Evolutionary conservation across 2,329 filamentous ascomycete genomes (phyloP).

Genomic region (Clarireedia homoeocarpa): DNA sequence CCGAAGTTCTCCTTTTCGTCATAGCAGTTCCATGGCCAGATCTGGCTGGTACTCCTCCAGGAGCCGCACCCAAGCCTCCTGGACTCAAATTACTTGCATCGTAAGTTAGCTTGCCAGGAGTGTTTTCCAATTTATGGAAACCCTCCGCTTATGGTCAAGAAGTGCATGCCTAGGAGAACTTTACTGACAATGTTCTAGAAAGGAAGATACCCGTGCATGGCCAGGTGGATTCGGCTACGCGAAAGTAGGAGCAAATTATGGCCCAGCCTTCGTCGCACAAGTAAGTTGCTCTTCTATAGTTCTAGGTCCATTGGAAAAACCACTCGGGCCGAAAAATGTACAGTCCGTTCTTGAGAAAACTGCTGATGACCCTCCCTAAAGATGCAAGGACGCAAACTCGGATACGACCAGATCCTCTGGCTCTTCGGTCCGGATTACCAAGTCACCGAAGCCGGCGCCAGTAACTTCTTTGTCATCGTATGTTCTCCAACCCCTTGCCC

Average conservation of each 20-base stretch:
- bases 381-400: conserved; percentile 59
- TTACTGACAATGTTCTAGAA: conserved; percentile 19
- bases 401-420: conserved; percentile 88
- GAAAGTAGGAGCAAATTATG: conserved; percentile 91
- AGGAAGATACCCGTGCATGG: conserved; percentile 82
- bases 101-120: not conserved
- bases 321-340: too few relatives aligned
- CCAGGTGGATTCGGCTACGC: conserved; percentile 87
- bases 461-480: conserved; percentile 77
- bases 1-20: conserved; percentile 79
- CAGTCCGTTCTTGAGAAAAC: too few relatives aligned
- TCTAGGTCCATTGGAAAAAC: not conserved
- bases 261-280: conserved; percentile 65
- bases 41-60: conserved; percentile 30
- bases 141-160: too few relatives aligned
- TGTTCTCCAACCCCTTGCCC: not conserved
- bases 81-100: conserved; percentile 72
- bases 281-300: not conserved
- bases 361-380: not conserved
- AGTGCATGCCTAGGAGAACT: too few relatives aligned
- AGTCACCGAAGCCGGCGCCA: conserved; percentile 77
- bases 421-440: conserved; percentile 61
- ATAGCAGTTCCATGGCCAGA: conserved; percentile 54
- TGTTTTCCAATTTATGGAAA: not conserved
- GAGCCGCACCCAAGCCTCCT: conserved; percentile 28